Percentiles rank a stretch among this genome's conserved stretches.
These are phyloP conservation scores for Chrysoporthe austroafricana DNA, from an alignment of 2,329 filamentous ascomycete genomes.

Conservation along the genomic window DNA sequence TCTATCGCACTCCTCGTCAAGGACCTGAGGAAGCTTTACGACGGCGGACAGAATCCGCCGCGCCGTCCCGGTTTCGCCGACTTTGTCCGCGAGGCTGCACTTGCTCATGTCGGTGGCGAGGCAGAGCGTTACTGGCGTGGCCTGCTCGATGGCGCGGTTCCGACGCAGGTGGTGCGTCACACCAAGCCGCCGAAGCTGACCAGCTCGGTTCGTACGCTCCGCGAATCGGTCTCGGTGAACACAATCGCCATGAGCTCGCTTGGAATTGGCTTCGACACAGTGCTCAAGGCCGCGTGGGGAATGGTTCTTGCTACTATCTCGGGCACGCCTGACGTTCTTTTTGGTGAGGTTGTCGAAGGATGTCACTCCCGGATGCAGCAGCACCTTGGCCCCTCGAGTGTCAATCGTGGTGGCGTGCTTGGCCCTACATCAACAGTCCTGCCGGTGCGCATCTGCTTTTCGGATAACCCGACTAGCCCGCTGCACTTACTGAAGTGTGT, in stretches of 20 bases:
- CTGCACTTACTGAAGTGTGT: conserved; percentile 53
- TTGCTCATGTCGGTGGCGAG: conserved; percentile 40
- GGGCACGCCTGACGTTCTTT: conserved; percentile 55
- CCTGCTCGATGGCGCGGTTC: conserved; percentile 48
- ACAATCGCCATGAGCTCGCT: conserved; percentile 44
- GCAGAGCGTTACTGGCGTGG: conserved; percentile 43
- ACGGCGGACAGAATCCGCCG: conserved; percentile 38
- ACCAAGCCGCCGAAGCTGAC: conserved; percentile 45
- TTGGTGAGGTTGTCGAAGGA: conserved; percentile 57
- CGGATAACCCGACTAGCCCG: conserved; percentile 48
- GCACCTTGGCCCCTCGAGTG: conserved; percentile 37
- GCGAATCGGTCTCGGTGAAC: conserved; percentile 45
- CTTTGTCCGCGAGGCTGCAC: conserved; percentile 47
- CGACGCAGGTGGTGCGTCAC: conserved; percentile 51
- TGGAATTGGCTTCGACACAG: conserved; percentile 53
- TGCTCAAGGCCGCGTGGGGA: conserved; percentile 63
- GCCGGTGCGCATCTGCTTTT: conserved; percentile 53
- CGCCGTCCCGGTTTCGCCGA: conserved; percentile 52
- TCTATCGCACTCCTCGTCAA: conserved; percentile 51
- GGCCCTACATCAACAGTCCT: conserved; percentile 53
- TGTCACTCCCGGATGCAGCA: conserved; percentile 45
- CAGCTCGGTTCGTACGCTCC: conserved; percentile 44
- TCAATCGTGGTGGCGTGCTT: conserved; percentile 60
- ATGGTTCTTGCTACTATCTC: conserved; percentile 57
- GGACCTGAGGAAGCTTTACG: conserved; percentile 53